Percentiles rank a stretch among this genome's conserved stretches.
These are phyloP conservation scores for Hsuehochloa calcarea DNA, from an alignment of 176 grass and related monocot genomes.

Conservation along the genomic window DNA sequence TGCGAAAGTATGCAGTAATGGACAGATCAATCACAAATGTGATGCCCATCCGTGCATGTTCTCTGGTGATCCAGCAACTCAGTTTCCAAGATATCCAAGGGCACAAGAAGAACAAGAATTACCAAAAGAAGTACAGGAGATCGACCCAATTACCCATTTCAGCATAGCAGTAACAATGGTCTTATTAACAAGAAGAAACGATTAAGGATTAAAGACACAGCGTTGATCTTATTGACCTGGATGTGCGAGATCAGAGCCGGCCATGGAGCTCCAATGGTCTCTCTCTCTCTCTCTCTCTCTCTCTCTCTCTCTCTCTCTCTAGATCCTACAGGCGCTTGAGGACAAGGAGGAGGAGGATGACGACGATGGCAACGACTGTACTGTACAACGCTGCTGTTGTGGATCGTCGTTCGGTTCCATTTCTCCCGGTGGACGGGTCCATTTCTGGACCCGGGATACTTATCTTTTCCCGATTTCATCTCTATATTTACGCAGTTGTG, in stretches of 20 bases:
- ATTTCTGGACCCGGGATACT: not conserved
- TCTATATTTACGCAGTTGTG: not conserved
- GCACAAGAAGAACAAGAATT: not conserved
- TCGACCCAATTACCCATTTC: not conserved
- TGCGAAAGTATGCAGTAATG: not conserved
- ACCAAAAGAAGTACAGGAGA: not conserved
- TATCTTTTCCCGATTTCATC: not conserved
- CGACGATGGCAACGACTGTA: not conserved
- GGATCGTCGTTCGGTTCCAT: not conserved
- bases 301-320: not conserved
- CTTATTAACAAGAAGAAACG: not conserved
- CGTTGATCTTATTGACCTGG: slow-evolving; percentile 9
- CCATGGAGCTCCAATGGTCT: slow-evolving; percentile 7
- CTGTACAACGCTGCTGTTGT: not conserved
- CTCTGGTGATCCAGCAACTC: not conserved
- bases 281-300: not conserved
- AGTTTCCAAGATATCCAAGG: not conserved
- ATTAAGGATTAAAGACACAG: not conserved
- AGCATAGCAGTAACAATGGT: not conserved
- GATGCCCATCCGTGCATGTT: not conserved
- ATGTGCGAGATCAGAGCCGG: not conserved
- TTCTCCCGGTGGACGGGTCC: not conserved
- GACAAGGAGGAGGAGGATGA: not conserved
- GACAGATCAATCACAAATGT: not conserved
- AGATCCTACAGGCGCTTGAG: not conserved